Percentiles rank a stretch among this genome's conserved stretches.
Conservation (phyloP, 805 yeast genomes). For the Candida tibetensis region DNA sequence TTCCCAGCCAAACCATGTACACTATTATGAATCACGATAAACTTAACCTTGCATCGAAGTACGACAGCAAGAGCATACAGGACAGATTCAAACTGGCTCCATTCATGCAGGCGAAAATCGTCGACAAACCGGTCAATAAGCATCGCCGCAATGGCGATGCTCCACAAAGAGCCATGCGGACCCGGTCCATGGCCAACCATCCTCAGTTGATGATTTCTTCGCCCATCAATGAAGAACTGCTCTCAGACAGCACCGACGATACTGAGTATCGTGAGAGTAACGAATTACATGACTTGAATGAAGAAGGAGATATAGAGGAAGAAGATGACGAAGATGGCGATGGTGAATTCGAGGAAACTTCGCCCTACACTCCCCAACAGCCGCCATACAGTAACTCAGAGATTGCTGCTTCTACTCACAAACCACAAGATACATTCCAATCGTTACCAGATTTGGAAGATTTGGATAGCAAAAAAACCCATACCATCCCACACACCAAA, state of each 20-base stretch:
- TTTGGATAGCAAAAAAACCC: slow-evolving; percentile 42
- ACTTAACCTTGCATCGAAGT: slow-evolving; percentile 34
- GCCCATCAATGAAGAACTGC: slow-evolving; percentile 40
- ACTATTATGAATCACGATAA: slow-evolving; percentile 43
- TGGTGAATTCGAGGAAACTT: slow-evolving; percentile 23
- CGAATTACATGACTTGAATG: slow-evolving; percentile 16
- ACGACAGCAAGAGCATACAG: slow-evolving; percentile 40
- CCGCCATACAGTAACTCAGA: slow-evolving; percentile 31
- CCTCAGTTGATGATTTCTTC: slow-evolving; percentile 34
- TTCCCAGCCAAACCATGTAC: slow-evolving; percentile 38
- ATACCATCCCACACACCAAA: slow-evolving; percentile 37
- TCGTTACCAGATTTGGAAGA: slow-evolving; percentile 44
- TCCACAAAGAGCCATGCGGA: slow-evolving; percentile 41
- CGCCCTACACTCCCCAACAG: slow-evolving; percentile 43
- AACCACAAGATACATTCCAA: slow-evolving; percentile 24
- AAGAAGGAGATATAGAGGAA: slow-evolving; percentile 24
- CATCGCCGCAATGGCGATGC: slow-evolving; percentile 16
- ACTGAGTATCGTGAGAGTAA: slow-evolving; percentile 32
- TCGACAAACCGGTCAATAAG: slow-evolving; percentile 35
- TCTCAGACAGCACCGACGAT: slow-evolving; percentile 37
- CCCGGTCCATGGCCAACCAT: slow-evolving; percentile 41
- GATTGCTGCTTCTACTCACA: slow-evolving; percentile 6
- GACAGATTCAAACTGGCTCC: slow-evolving; percentile 47
- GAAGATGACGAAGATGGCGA: slow-evolving; percentile 24
- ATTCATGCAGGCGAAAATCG: slow-evolving; percentile 39